Evolutionary conservation across 1,284 basidiomycete species (phyloP), one percentile per base, ranked within the genome.

Genomic region (Tilletia walkeri): DNA sequence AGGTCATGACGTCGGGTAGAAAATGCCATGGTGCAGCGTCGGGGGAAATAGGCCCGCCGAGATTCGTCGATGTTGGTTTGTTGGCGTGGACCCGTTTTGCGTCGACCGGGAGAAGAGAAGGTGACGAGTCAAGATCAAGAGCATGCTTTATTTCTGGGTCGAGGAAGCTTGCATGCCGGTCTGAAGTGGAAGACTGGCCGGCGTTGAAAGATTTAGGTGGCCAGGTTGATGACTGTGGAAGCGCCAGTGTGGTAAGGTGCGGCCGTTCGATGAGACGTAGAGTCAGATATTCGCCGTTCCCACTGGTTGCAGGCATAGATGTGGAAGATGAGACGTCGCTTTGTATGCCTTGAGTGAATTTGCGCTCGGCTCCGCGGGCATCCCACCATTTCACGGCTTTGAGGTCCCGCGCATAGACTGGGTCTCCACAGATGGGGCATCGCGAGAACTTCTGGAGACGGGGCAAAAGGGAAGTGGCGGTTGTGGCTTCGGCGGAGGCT

Each of bases 381-480:
- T 84, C 82, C 73, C 82, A 86, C 82, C 83, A 88, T 67, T 85
- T 93, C 78, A 99, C 95, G 70, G 89, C 89, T 87, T 98, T 98
- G 76, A 99, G 89, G 84, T 96, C 92, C 73, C 89, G 89, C 84
- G 92, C 91, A 82, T 92, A 91, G 65, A 99, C 88, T 9, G 93
- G 91, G 85, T 99, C 96, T 81, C 92, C 92, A 84, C 95, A 99
- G 69, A 99, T 94, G 0, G 95, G 96, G 84, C 96, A 99, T 70
- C 80, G 71, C 38, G 76, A 73, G 78, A 78, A 80, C 67, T 76
- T 80, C 68, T 72, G 77, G 53, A 63, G 59, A 63, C 34, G 59
- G 30, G 41, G 54, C 30, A 47, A 45, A 20, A 49, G 53, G 24
- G 50, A 30, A 4, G 41, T 12, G 20, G 36, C 12, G 36, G 34